phyloP scores from a whole-genome alignment of 345 rosid genomes.

The Clarkia xantiana region DNA sequence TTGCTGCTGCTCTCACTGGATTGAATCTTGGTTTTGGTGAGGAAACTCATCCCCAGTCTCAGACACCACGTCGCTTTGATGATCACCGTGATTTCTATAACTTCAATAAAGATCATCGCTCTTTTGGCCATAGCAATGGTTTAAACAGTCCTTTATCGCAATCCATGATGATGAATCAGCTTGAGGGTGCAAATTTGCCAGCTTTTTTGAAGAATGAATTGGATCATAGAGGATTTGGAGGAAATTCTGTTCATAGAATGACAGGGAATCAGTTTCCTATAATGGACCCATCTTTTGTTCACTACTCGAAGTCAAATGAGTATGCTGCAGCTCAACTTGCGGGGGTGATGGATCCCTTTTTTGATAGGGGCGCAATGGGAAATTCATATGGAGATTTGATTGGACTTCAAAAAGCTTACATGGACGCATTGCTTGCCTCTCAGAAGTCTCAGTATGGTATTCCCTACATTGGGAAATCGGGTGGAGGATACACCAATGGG shows the following conservation, averaged over 20 bases:
- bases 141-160: conserved; percentile 13
- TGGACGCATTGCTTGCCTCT: conserved; percentile 27
- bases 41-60: conserved; percentile 21
- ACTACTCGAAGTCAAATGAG: conserved; percentile 34
- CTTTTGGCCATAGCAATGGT: conserved; percentile 30
- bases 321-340: conserved; percentile 40
- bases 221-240: conserved; percentile 29
- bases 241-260: conserved; percentile 20
- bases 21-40: conserved; percentile 36
- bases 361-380: conserved; percentile 26
- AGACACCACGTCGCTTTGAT: conserved; percentile 18
- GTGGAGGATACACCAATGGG: conserved; percentile 24
- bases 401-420: conserved; percentile 42
- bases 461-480: conserved; percentile 33
- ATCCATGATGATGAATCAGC: conserved; percentile 26
- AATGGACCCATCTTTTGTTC: conserved; percentile 31
- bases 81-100: conserved; percentile 22
- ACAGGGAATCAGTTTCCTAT: conserved; percentile 26
- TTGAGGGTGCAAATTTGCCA: conserved; percentile 33
- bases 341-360: conserved; percentile 23
- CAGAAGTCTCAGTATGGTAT: conserved; percentile 38
- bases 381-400: conserved; percentile 41
- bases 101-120: conserved; percentile 21
- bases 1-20: conserved; percentile 39
- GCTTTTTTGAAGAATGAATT: conserved; percentile 32